Evolutionary conservation across 768 basidiomycete genomes (phyloP).

Genomic region (Amanita rubescens): DNA sequence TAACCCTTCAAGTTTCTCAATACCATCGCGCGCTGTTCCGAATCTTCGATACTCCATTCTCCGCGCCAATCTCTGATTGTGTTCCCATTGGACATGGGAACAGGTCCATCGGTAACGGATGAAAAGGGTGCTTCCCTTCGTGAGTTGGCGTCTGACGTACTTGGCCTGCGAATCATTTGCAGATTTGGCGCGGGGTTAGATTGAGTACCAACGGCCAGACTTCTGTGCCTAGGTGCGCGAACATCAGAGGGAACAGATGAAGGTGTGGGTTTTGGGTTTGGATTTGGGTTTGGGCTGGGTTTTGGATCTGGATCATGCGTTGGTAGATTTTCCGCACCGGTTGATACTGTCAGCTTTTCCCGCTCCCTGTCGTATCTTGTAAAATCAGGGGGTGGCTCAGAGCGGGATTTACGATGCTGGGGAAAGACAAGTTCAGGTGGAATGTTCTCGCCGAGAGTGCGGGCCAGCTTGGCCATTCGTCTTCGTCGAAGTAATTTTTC

Average conservation of each 20-base stretch:
- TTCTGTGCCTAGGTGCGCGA: neutral
- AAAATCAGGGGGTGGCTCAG: neutral
- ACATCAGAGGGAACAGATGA: neutral
- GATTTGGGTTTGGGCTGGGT: neutral
- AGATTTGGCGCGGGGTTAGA: neutral
- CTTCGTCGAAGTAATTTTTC: constrained; percentile 21
- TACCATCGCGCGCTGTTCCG: constrained; percentile 17
- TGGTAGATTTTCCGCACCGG: neutral
- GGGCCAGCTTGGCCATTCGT: constrained; percentile 41
- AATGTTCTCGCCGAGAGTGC: constrained; percentile 45
- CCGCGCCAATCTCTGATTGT: constrained; percentile 25
- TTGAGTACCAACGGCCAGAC: neutral
- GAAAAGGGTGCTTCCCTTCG: neutral
- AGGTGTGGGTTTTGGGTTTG: neutral
- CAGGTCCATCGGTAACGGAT: neutral
- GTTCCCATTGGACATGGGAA: neutral
- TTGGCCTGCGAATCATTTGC: neutral
- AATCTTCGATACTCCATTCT: constrained; percentile 26
- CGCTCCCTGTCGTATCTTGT: neutral
- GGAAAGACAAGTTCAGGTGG: constrained; percentile 39
- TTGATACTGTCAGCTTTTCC: neutral
- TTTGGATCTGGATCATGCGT: no score
- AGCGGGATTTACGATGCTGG: neutral
- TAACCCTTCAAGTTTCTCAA: constrained; percentile 15
- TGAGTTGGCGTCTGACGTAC: neutral